Conservation (phyloP, 805 yeast species). For the Wickerhamomyces alni region DNA sequence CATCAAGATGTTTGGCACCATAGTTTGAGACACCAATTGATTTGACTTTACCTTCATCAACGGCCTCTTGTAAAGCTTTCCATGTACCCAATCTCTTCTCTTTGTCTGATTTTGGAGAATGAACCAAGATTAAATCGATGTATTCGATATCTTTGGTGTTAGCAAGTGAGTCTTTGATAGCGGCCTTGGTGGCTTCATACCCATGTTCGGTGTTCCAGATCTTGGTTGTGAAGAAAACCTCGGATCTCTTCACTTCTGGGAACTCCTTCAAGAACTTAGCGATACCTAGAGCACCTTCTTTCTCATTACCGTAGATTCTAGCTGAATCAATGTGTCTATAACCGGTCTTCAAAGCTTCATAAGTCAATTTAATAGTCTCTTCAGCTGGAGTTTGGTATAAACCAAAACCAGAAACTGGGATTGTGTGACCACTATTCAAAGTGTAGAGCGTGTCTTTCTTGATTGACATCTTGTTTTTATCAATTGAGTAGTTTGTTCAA, state of each 20-base stretch:
- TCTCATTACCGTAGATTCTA: slow-evolving; percentile 59
- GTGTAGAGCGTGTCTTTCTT: slow-evolving; percentile 7
- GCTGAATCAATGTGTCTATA: slow-evolving; percentile 77
- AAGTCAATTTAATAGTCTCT: slow-evolving; percentile 14
- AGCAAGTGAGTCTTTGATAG: slow-evolving; percentile 48
- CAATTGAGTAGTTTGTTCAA: too few species aligned
- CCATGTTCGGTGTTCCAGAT: slow-evolving; percentile 51
- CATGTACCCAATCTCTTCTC: slow-evolving; percentile 53
- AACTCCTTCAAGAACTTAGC: slow-evolving; percentile 40
- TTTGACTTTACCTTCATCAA: slow-evolving; percentile 48
- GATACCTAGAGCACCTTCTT: slow-evolving; percentile 57
- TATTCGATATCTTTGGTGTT: slow-evolving; percentile 51
- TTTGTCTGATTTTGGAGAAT: slow-evolving; percentile 50
- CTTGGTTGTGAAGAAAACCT: slow-evolving; percentile 67
- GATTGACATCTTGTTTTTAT: too few species aligned
- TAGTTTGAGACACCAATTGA: slow-evolving; percentile 79
- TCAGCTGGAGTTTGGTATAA: slow-evolving; percentile 19
- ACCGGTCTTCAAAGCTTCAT: slow-evolving; percentile 55
- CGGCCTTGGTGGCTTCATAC: slow-evolving; percentile 46
- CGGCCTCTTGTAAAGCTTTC: slow-evolving; percentile 71
- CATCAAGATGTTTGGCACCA: slow-evolving; percentile 53
- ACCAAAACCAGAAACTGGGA: slow-evolving; percentile 22
- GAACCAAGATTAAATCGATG: slow-evolving; percentile 67
- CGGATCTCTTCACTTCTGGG: slow-evolving; percentile 50
- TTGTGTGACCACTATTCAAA: slow-evolving; percentile 15